Percentiles rank a stretch among this genome's conserved stretches.
These are phyloP conservation scores for Boletus smithii DNA, from an alignment of 1,284 basidiomycete genomes.

Conservation along the genomic window DNA sequence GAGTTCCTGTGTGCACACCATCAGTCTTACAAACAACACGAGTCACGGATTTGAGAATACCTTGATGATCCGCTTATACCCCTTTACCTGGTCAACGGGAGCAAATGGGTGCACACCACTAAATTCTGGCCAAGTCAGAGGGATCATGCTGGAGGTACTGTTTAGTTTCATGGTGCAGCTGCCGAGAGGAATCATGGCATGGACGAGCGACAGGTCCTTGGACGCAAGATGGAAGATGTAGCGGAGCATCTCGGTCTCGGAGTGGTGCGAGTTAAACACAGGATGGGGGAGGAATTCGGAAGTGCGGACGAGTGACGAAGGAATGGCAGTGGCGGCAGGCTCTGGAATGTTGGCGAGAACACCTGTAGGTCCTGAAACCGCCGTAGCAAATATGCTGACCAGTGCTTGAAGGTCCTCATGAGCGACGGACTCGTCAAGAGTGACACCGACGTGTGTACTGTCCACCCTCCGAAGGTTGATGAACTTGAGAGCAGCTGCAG, in stretches of 20 bases:
- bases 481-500: conserved; percentile 59
- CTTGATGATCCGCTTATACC: conserved; percentile 82
- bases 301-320: conserved; percentile 62
- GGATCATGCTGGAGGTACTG: conserved; percentile 95
- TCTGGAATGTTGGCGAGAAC: conserved; percentile 44
- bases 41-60: conserved; percentile 33
- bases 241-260: conserved; percentile 96
- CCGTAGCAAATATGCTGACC: conserved; percentile 78
- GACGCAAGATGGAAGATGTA: conserved; percentile 93
- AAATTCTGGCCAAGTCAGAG: conserved; percentile 93
- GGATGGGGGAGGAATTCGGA: conserved; percentile 81
- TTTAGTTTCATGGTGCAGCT: conserved; percentile 98
- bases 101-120: conserved; percentile 90
- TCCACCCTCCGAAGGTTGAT: conserved; percentile 89
- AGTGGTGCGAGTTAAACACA: conserved; percentile 94
- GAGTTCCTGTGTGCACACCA: conserved; percentile 62
- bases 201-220: conserved; percentile 93
- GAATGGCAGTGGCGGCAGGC: conserved; percentile 43
- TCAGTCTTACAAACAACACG: conserved; percentile 4
- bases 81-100: conserved; percentile 85
- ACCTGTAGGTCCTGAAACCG: conserved; percentile 43
- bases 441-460: conserved; percentile 78
- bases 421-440: conserved; percentile 89
- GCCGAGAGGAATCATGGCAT: conserved; percentile 96
- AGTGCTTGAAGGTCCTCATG: conserved; percentile 73